Evolutionary conservation across 345 rosid genomes (phyloP).

Genomic region (Raphanus raphanistrum): DNA sequence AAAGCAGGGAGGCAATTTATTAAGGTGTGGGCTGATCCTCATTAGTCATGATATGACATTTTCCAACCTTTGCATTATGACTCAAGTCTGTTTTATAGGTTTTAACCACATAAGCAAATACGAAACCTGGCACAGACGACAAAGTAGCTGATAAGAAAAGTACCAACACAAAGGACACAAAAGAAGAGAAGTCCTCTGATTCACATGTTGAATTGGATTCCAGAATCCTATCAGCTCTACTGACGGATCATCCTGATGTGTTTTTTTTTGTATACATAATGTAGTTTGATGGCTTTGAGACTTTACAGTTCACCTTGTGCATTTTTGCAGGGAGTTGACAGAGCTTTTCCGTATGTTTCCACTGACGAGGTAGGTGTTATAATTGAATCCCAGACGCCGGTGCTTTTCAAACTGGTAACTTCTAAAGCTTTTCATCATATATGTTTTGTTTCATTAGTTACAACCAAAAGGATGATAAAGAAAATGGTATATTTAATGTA

Average conservation of each 20-base stretch:
- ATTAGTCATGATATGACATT: background rate
- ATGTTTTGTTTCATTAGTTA: conserved; percentile 6
- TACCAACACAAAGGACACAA: conserved; percentile 41
- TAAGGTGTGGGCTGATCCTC: conserved; percentile 32
- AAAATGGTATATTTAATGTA: conserved; percentile 14
- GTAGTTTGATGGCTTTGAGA: background rate
- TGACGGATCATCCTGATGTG: conserved; percentile 54
- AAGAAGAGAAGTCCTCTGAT: conserved; percentile 46
- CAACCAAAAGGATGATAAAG: background rate
- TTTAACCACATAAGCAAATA: conserved; percentile 59
- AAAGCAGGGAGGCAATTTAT: too few relatives aligned
- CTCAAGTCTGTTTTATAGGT: conserved; percentile 48
- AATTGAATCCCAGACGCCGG: conserved; percentile 81
- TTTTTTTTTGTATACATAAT: background rate
- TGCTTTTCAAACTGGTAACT: conserved; percentile 81
- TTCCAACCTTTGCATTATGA: background rate
- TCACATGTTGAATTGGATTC: conserved; percentile 90
- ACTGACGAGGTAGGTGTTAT: conserved; percentile 81
- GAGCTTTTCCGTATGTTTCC: conserved; percentile 97
- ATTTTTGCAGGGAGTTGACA: conserved; percentile 76
- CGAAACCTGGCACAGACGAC: conserved; percentile 37
- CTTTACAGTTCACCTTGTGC: conserved; percentile 7
- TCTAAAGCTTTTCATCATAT: background rate
- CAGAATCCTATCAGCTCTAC: conserved; percentile 81
- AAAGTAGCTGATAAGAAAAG: conserved; percentile 36